These are phyloP conservation scores for Mucor mucedo DNA, from an alignment of 371 early-diverging fungal genomes.

Conservation along the genomic window DNA sequence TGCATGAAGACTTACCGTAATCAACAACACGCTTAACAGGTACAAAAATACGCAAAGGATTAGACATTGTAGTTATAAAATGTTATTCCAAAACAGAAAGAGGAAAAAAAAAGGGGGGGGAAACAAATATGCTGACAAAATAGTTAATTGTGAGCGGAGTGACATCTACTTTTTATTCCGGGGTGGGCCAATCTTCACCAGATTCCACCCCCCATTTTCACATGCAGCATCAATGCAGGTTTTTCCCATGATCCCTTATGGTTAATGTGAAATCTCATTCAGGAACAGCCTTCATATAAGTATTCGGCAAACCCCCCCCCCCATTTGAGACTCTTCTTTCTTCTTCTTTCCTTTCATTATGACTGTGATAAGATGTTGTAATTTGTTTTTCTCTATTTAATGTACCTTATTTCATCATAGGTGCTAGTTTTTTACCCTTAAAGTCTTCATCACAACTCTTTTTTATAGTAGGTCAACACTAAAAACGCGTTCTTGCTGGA, in stretches of 20 bases:
- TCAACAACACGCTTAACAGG: constrained; percentile 97
- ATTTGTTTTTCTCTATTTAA: too few relatives aligned
- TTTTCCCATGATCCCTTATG: constrained; percentile 3
- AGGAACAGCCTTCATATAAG: too few relatives aligned
- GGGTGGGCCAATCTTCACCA: constrained; percentile 6
- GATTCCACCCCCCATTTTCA: constrained; percentile 8
- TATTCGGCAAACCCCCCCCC: too few relatives aligned
- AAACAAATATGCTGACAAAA: constrained; percentile 14
- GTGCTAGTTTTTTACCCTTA: too few relatives aligned
- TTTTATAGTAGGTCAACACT: too few relatives aligned
- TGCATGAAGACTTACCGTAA: constrained; percentile 62
- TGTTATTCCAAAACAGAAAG: too few relatives aligned
- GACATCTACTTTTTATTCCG: constrained; percentile 19
- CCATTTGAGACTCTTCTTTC: too few relatives aligned
- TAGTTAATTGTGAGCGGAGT: constrained; percentile 15
- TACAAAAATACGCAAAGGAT: constrained; percentile 80
- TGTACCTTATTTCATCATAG: too few relatives aligned
- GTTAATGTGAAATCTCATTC: background rate
- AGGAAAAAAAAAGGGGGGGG: constrained; percentile 3
- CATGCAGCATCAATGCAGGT: constrained; percentile 11
- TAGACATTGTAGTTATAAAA: constrained; percentile 38
- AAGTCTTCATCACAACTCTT: too few relatives aligned
- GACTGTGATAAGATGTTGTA: too few relatives aligned
- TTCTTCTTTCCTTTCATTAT: too few relatives aligned
- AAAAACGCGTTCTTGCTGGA: too few relatives aligned